These are phyloP conservation scores for Aspergillus arachidicola DNA, from an alignment of 2,329 filamentous ascomycete genomes.

Conservation along the genomic window DNA sequence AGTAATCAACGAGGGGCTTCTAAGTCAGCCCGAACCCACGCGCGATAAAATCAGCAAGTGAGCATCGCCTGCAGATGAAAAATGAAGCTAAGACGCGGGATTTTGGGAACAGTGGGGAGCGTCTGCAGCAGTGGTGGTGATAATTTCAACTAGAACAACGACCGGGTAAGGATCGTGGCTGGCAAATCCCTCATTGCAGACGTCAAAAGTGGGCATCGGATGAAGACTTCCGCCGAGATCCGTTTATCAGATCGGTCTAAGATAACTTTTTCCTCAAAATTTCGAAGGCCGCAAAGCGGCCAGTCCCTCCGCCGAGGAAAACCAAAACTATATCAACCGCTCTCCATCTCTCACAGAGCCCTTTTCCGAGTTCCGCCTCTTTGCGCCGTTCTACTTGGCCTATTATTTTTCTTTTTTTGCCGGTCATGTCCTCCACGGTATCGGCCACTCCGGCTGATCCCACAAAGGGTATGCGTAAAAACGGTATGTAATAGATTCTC, in stretches of 20 bases:
- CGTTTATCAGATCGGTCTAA: slow-evolving; percentile 49
- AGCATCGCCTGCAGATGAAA: slow-evolving; percentile 25
- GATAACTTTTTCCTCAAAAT: slow-evolving; percentile 33
- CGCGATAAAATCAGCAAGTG: slow-evolving; percentile 17
- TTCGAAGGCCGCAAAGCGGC: slow-evolving; percentile 4
- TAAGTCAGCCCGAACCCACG: slow-evolving; percentile 22
- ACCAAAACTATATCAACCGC: slow-evolving; percentile 11
- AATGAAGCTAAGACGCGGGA: slow-evolving; percentile 20
- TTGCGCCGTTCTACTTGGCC: slow-evolving; percentile 5
- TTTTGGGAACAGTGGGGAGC: slow-evolving; percentile 15
- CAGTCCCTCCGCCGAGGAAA: slow-evolving; percentile 1
- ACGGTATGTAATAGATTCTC: slow-evolving; percentile 60
- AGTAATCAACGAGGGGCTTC: slow-evolving; percentile 17
- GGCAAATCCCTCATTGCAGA: slow-evolving; percentile 20
- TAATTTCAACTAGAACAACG: slow-evolving; percentile 15
- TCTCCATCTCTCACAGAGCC: not conserved
- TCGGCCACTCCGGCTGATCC: slow-evolving; percentile 35
- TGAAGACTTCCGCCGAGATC: slow-evolving; percentile 37
- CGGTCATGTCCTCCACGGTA: slow-evolving; percentile 50
- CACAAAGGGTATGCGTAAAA: slow-evolving; percentile 73
- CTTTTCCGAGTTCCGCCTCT: slow-evolving; percentile 4
- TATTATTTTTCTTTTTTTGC: slow-evolving; percentile 1
- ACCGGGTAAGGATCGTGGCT: slow-evolving; percentile 13
- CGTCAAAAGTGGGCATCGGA: slow-evolving; percentile 20
- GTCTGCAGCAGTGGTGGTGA: slow-evolving; percentile 17